Percentiles rank a stretch among this genome's conserved stretches.
Evolutionary conservation across 2,329 filamentous ascomycete genomes (phyloP).

Genomic region (Aspergillus ochraceus): DNA sequence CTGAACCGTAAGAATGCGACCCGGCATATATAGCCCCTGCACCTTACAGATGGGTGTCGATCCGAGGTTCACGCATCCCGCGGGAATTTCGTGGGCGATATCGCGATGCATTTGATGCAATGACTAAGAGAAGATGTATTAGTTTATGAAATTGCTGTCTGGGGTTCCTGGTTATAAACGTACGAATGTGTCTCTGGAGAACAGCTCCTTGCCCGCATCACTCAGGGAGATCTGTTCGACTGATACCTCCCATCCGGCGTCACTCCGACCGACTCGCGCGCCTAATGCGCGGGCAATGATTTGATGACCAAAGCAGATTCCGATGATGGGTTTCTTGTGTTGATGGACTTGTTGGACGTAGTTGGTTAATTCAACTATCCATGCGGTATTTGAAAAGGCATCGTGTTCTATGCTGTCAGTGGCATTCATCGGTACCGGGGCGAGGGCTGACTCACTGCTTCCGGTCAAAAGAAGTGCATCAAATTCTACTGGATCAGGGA

Average conservation of each 20-base stretch:
- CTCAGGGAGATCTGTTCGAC: slow-evolving; percentile 45
- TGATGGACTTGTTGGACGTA: slow-evolving; percentile 35
- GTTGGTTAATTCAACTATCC: slow-evolving; percentile 47
- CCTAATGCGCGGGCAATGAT: slow-evolving; percentile 48
- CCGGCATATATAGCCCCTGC: slow-evolving; percentile 46
- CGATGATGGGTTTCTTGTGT: slow-evolving; percentile 37
- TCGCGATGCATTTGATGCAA: slow-evolving; percentile 53
- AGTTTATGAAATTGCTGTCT: background rate
- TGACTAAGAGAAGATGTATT: slow-evolving; percentile 10
- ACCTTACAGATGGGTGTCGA: slow-evolving; percentile 44
- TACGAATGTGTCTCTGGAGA: slow-evolving; percentile 31
- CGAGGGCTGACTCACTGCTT: slow-evolving; percentile 27
- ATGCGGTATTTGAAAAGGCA: slow-evolving; percentile 45
- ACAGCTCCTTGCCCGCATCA: slow-evolving; percentile 42
- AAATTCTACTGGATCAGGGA: slow-evolving; percentile 21
- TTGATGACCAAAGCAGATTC: slow-evolving; percentile 53
- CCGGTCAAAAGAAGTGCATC: slow-evolving; percentile 31
- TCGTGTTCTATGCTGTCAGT: slow-evolving; percentile 31
- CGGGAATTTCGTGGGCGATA: slow-evolving; percentile 43
- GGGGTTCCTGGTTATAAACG: background rate
- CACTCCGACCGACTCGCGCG: slow-evolving; percentile 38
- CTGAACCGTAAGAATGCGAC: slow-evolving; percentile 45
- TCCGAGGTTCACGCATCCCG: slow-evolving; percentile 43
- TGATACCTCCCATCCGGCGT: slow-evolving; percentile 49
- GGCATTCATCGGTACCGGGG: background rate